Base-by-base conservation (phyloP, 1,139 yeast species). In the Pneumocystis wakefieldiae region DNA sequence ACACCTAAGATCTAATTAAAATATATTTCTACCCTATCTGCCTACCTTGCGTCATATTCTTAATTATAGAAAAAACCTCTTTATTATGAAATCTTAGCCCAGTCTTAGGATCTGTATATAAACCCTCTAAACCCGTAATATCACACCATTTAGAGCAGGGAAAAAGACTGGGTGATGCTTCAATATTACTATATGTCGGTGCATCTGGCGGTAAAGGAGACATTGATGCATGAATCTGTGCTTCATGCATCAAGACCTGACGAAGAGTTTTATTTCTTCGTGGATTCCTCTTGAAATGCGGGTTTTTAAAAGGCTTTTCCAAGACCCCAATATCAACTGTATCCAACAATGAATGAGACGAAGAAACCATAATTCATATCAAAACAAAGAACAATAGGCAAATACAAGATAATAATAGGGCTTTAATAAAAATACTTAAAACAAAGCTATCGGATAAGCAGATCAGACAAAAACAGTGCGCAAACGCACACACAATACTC, bases 141-240 rank as follows among this genome's bases (percentile, higher is more conserved):
- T 92, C 98, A 75, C 98, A 92, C 76, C 90, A 92, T 70, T 84
- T 85, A 75, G 86, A 88, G 28, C 79, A 77, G 0, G 97, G 97
- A 68, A 78, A 80, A 68, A 91, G 75, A 6, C 95, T 86, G 0
- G 98, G 98, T 1, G 97, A 96, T 0, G 97, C 95, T 41, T 82
- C 83, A 8, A 91, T 76, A 24, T 84, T 80, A 62, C 80, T 77
- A 72, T 81, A 85, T 0, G 88, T 69, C 17, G 71, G 70, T 66
- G 62, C 69, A 66, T 64, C 62, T 3, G 65, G 65, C 1, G 15
- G 7, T 17, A 57, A 29, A 65, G 62, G 61, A 19, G 64, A 59
- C 15, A 37, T 59, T 36, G 58, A 39, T 28, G 24, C 15, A 24
- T 19, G 55, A 24, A 48, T n/a, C 8, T 24, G 32, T 24, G 55